A percentile compares a stretch with the other conserved stretches of the same genome.
These are phyloP conservation scores for Claviceps sp. DNA, from an alignment of 2,329 filamentous ascomycete species.

Conservation along the genomic window DNA sequence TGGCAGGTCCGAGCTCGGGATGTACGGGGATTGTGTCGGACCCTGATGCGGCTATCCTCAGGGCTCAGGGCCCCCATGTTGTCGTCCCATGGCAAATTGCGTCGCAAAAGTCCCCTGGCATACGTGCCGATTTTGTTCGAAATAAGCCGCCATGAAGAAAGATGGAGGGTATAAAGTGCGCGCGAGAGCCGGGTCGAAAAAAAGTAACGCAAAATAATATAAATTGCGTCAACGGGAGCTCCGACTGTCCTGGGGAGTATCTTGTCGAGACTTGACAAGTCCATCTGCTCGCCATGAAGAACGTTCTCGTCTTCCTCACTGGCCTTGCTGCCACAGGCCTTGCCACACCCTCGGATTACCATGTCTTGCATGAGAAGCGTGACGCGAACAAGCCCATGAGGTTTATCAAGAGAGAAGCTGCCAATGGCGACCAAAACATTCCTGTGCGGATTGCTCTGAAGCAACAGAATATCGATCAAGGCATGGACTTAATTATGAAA, in stretches of 20 bases:
- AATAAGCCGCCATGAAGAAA: too few species aligned
- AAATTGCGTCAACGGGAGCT: too few species aligned
- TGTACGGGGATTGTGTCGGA: not conserved
- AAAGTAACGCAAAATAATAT: too few species aligned
- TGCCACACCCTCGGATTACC: slow-evolving; percentile 9
- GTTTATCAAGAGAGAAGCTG: slow-evolving; percentile 14
- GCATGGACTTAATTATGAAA: slow-evolving; percentile 29
- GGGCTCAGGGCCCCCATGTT: not conserved
- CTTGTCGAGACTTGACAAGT: not conserved
- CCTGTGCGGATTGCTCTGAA: slow-evolving; percentile 30
- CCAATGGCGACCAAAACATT: slow-evolving; percentile 11
- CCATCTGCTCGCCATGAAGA: slow-evolving; percentile 8
- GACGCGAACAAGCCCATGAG: slow-evolving; percentile 6
- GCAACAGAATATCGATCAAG: slow-evolving; percentile 32
- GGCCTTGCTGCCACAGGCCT: slow-evolving; percentile 10
- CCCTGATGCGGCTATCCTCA: not conserved
- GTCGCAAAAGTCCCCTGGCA: not conserved
- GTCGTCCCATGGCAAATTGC: not conserved
- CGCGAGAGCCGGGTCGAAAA: not conserved
- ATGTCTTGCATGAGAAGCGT: slow-evolving; percentile 22
- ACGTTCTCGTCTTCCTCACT: slow-evolving; percentile 8
- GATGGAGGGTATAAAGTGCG: not conserved
- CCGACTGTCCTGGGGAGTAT: not conserved
- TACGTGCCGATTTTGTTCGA: not conserved
- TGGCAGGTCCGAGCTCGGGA: too few species aligned